Evolutionary conservation across 176 grass and related monocot genomes (phyloP).

Genomic region (Ensete glaucum): DNA sequence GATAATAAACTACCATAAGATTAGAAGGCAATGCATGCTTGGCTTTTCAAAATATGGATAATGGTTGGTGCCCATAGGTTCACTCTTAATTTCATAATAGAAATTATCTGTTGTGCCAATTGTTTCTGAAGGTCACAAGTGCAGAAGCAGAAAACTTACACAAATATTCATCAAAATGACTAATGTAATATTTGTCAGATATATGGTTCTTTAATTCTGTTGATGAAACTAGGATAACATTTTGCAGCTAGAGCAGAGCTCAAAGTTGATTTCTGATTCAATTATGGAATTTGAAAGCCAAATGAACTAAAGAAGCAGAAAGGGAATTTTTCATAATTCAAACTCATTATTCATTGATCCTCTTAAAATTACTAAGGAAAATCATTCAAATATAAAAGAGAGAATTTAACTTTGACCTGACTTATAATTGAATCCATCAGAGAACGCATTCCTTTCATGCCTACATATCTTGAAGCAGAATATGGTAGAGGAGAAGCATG

Average conservation of each 20-base stretch:
- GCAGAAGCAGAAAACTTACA: neutral
- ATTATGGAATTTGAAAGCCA: neutral
- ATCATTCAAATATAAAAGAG: neutral
- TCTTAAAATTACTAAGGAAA: neutral
- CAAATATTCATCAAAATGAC: neutral
- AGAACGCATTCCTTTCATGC: slow-evolving; percentile 55
- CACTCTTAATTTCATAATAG: too few relatives aligned
- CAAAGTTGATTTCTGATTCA: neutral
- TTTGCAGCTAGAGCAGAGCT: neutral
- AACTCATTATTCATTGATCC: neutral
- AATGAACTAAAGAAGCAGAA: neutral
- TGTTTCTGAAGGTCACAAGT: neutral
- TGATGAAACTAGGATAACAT: neutral
- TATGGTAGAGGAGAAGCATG: slow-evolving; percentile 33
- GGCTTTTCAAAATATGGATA: too few relatives aligned
- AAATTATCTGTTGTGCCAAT: too few relatives aligned
- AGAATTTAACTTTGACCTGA: slow-evolving; percentile 29
- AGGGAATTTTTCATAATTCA: neutral
- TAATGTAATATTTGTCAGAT: neutral
- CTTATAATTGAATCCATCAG: slow-evolving; percentile 68
- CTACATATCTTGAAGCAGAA: slow-evolving; percentile 48
- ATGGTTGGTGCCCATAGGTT: too few relatives aligned
- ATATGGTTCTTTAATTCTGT: neutral
- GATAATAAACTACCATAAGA: too few relatives aligned
- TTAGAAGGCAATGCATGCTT: too few relatives aligned